Base-by-base conservation (phyloP, 805 yeast species). In the Myxozyma monticola region DNA sequence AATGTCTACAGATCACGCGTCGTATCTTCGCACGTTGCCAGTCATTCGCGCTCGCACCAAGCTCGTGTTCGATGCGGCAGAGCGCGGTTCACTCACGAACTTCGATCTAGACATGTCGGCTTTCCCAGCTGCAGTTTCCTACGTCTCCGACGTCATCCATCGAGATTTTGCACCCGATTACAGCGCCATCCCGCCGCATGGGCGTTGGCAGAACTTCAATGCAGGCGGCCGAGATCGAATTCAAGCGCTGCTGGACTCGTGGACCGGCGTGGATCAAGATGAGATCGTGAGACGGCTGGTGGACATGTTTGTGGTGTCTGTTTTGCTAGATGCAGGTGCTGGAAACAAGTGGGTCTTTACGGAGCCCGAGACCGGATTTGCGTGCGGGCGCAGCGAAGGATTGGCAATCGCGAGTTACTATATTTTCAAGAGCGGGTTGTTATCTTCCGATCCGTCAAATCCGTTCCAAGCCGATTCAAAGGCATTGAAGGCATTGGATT, bases 291-390 rank as follows among this genome's bases (percentile, higher is more conserved):
- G 73, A 57, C 74, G 78, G 37, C 65, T 81, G 34, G 70, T 81
- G 46, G 86, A 81, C 63, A 66, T 81, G 48, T 77, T 81, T 56
- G 74, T 80, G 2, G 76, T 81, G 29, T 78, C 84, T 50, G 87
- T 81, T 3, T 64, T 81, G 39, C 68, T 81, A 22, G 87, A 81
- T 64, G 86, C 86, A 3, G 87, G 87, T 20, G 85, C 86, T 0
- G 87, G 86, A 17, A 76, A 78, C 46, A 60, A 57, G 8, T 81
- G 87, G 87, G 64, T 60, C 36, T 81, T 70, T 59, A 59, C 52
- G 1, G 83, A 79, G 51, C 50, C 60, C 1, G 66, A 50, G 0
- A 60, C 70, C 1, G 67, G 65, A 4, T 61, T 56, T 7, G 62
- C 64, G 34, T 64, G 64, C 40, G 66, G 65, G 26, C 71, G 87